Evolutionary conservation across 495 filamentous ascomycete species (phyloP).

Genomic region (Elasticomyces elasticus): DNA sequence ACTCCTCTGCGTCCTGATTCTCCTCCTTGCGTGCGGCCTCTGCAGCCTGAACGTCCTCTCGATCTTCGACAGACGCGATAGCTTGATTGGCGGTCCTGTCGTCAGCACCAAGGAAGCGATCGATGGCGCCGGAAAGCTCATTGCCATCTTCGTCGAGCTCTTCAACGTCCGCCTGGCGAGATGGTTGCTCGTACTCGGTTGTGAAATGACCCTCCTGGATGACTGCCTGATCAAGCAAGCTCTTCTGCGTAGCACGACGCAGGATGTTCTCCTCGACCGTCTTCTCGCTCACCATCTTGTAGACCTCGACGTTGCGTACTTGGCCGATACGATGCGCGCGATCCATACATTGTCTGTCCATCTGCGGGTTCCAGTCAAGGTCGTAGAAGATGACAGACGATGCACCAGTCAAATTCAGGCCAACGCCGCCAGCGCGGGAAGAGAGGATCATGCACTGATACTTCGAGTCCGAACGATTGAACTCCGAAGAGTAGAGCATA

Average conservation of each 20-base stretch:
- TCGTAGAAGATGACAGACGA: slow-evolving; percentile 99
- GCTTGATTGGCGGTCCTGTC: slow-evolving; percentile 49
- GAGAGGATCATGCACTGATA: slow-evolving; percentile 91
- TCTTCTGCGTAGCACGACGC: slow-evolving; percentile 91
- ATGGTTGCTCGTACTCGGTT: slow-evolving; percentile 78
- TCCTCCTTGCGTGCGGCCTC: slow-evolving; percentile 81
- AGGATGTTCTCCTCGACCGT: slow-evolving; percentile 99
- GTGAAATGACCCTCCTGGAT: slow-evolving; percentile 99
- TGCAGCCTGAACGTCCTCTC: slow-evolving; percentile 82
- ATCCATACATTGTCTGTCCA: slow-evolving; percentile 99
- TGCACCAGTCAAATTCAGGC: slow-evolving; percentile 92
- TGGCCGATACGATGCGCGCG: slow-evolving; percentile 96
- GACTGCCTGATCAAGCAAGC: slow-evolving; percentile 93
- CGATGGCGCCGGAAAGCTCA: slow-evolving; percentile 68
- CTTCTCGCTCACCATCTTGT: slow-evolving; percentile 91
- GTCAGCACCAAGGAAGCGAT: slow-evolving; percentile 59
- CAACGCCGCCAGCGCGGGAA: slow-evolving; percentile 85
- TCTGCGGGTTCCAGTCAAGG: slow-evolving; percentile 98
- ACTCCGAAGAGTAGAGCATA: slow-evolving; percentile 89
- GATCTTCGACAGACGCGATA: slow-evolving; percentile 82
- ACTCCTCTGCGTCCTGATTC: slow-evolving; percentile 79
- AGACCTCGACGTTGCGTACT: slow-evolving; percentile 96
- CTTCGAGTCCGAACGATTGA: slow-evolving; percentile 56
- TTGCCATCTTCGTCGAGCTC: slow-evolving; percentile 61
- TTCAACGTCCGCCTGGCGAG: slow-evolving; percentile 43